These are phyloP conservation scores for Trichoderma brevicompactum DNA, from an alignment of 2,329 filamentous ascomycete species.

Conservation along the genomic window DNA sequence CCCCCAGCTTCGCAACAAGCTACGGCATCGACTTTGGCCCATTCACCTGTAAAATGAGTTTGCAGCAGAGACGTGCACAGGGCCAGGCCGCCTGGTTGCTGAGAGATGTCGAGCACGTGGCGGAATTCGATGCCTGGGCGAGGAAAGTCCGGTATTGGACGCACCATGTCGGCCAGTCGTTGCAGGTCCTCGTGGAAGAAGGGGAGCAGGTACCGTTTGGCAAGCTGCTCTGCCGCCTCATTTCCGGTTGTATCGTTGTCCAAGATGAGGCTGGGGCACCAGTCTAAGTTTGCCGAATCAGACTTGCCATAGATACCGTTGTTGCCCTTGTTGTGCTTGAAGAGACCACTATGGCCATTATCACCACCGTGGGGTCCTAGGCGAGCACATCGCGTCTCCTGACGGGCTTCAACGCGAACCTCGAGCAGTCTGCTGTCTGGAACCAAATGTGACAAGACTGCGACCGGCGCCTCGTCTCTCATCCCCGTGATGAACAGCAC, in stretches of 20 bases:
- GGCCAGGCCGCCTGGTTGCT: conserved; percentile 54
- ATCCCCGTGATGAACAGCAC: conserved; percentile 66
- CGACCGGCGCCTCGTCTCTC: conserved; percentile 63
- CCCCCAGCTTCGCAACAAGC: conserved; percentile 62
- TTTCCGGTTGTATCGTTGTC: conserved; percentile 53
- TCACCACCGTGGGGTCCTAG: conserved; percentile 35
- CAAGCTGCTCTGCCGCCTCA: conserved; percentile 48
- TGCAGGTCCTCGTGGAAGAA: conserved; percentile 53
- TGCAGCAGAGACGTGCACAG: conserved; percentile 57
- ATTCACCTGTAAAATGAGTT: conserved; percentile 51
- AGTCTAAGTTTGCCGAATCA: conserved; percentile 35
- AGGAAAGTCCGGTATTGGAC: conserved; percentile 55
- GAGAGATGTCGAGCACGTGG: conserved; percentile 60
- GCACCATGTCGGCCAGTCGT: conserved; percentile 56
- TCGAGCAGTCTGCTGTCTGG: conserved; percentile 59
- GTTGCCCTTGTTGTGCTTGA: conserved; percentile 24
- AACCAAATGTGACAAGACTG: conserved; percentile 58
- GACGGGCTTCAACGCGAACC: conserved; percentile 51
- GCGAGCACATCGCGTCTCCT: conserved; percentile 45
- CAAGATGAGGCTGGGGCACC: conserved; percentile 54
- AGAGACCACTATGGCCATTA: neutral
- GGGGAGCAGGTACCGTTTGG: conserved; percentile 47
- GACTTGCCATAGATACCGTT: conserved; percentile 19
- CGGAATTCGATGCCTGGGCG: conserved; percentile 56
- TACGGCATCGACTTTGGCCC: conserved; percentile 51